Conservation (phyloP, 2,329 filamentous ascomycete species). For the Penicillium freii region DNA sequence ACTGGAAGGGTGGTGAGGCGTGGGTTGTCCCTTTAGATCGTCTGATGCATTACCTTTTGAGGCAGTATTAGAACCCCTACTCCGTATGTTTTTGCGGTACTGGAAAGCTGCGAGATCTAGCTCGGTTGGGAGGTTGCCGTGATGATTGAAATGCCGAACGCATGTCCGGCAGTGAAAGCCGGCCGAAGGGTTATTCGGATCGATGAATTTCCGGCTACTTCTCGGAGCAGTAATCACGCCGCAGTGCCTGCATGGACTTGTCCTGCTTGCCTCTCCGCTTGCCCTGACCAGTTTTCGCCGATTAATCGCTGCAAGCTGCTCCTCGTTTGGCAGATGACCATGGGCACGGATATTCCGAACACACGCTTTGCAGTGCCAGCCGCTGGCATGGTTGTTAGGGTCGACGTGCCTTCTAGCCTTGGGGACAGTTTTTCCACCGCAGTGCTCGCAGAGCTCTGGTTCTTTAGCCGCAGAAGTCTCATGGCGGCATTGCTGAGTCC, state of each 20-base stretch:
- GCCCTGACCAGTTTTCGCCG: background rate
- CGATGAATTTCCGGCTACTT: conserved; percentile 2
- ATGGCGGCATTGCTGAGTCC: background rate
- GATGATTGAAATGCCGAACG: background rate
- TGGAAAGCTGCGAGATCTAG: background rate
- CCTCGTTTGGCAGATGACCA: conserved; percentile 2
- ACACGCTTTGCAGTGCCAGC: conserved; percentile 10
- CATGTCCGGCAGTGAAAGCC: conserved; percentile 8
- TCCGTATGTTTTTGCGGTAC: background rate
- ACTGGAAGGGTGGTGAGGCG: background rate
- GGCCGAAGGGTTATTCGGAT: conserved; percentile 1
- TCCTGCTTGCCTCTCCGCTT: conserved; percentile 1
- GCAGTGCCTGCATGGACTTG: conserved; percentile 7
- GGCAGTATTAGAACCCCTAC: background rate
- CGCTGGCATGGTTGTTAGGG: background rate
- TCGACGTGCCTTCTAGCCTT: conserved; percentile 5
- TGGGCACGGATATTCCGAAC: background rate
- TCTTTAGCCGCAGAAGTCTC: background rate
- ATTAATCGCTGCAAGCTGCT: conserved; percentile 1
- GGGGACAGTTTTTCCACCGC: background rate
- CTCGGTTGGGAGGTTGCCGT: background rate
- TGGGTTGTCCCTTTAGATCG: background rate
- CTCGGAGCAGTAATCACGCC: background rate
- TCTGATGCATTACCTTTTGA: background rate
- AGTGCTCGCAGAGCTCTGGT: background rate